Base-by-base conservation (phyloP, 371 early-diverging fungal genomes). In the Syncephalastrum sp. region DNA sequence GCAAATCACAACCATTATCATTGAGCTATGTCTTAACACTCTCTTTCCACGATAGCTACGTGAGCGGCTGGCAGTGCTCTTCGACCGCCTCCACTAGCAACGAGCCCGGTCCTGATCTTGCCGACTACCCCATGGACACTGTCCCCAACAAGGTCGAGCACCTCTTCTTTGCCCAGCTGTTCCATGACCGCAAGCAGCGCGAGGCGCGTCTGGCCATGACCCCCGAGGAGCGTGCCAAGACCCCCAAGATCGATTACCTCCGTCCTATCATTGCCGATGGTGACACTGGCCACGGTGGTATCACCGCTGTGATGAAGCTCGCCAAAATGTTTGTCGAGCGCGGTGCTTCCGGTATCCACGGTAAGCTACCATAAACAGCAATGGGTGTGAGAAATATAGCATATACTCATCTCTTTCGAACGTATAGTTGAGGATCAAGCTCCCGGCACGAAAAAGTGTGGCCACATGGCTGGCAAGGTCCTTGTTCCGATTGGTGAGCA, bases 81-180 rank as follows among this genome's bases (percentile, higher is more conserved):
- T 96, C 97, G 21, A 98, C 97, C 33, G 98, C 98, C 56, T 94
- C 95, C 48, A 84, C 93, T 62, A 88, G 92, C 69, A 97, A 98
- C 82, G 98, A 98, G 81, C 98, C 98, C 58, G 98, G 98, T 19
- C 98, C 97, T 41, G 98, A 98, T 88, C 88, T 97, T 55, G 98
- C 98, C 64, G 98, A 97, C 77, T 97, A 97, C 75, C 98, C 98
- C 53, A 92, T 92, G 96, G 97, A 98, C 79, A 97, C 97, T 54
- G 96, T 98, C 59, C 98, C 98, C 60, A 96, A 95, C 84, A 96
- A 97, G 87, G 98, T 97, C 38, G 98, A 98, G 65, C 99, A 98
- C 68, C 85, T 98, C 48, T 98, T 96, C 89, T 85, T 91, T 69
- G 99, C 99, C 21, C 99, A 98, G 78, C 81, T 86, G 49, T 96